Evolutionary conservation across 140 eudicot genomes (phyloP).

Genomic region (Cichorium intybus): DNA sequence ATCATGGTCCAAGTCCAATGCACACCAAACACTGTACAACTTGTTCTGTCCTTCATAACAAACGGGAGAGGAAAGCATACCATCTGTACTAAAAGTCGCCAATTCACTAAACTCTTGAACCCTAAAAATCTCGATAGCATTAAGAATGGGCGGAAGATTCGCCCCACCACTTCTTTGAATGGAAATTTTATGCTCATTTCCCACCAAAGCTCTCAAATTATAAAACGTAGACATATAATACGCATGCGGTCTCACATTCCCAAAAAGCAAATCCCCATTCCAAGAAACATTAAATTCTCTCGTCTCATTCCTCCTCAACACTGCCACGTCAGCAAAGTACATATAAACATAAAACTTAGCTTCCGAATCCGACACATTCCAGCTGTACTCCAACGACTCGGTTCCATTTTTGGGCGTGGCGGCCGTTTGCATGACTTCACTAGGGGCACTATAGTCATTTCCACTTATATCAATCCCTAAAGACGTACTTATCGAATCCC

Average conservation of each 20-base stretch:
- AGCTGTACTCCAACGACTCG: constrained; percentile 24
- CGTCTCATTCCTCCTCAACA: constrained; percentile 15
- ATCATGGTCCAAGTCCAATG: too few species aligned
- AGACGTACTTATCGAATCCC: constrained; percentile 23
- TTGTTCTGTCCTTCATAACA: too few species aligned
- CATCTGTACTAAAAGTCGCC: constrained; percentile 19
- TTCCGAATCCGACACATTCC: constrained; percentile 23
- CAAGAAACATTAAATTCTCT: constrained; percentile 36
- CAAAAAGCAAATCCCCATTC: constrained; percentile 23
- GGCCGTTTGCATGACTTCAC: constrained; percentile 29
- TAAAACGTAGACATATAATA: constrained; percentile 16
- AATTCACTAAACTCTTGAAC: constrained; percentile 10
- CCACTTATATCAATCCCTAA: constrained; percentile 25
- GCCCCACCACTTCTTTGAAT: constrained; percentile 13
- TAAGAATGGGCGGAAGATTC: constrained; percentile 36
- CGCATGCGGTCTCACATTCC: constrained; percentile 22
- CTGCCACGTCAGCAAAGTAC: constrained; percentile 35
- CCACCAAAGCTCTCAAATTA: constrained; percentile 18
- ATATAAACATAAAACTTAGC: constrained; percentile 26
- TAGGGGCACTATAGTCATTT: constrained; percentile 32
- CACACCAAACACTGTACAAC: too few species aligned
- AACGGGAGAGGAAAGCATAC: constrained; percentile 21
- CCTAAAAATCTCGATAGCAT: constrained; percentile 40
- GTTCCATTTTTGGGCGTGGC: constrained; percentile 24
- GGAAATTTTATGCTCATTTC: constrained; percentile 22